Evolutionary conservation across 2,329 filamentous ascomycete genomes (phyloP), one percentile per base, ranked within the genome.

Genomic region (Furcasterigmium sp.): DNA sequence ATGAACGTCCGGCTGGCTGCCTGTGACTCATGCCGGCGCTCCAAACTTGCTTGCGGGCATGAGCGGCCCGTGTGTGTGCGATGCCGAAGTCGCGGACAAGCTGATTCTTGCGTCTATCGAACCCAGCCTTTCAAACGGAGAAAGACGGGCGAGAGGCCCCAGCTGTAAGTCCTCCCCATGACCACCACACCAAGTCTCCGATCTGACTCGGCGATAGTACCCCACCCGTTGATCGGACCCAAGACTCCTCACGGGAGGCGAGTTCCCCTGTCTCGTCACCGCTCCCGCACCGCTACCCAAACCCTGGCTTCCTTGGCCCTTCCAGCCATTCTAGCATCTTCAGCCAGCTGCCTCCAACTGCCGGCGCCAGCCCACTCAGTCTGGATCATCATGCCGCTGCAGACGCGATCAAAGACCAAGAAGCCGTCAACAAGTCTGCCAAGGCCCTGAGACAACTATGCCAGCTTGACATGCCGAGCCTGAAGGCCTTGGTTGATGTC

Each of bases 1-100:
- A 36, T 36, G 32, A 36, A 15, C 15, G 15, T 15, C 32, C 15
- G 32, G 19, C 25, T 40, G 25, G 54, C 30, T 46, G 54, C 54
- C 1, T 56, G 59, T 51, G 47, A 62, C 48, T 37, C 61, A 42
- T 48, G 63, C 51, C 35, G 62, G 49, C 30, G 40, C 8, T 46
- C 54, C 3, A 57, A 57, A 35, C 42, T 56, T 13, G 54, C 52
- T 3, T 53, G 53, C 45, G 49, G 57, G 40, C 58, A 61, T 44
- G 30, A 42, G n/a, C 36, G 46, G 34, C 56, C 57, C 6, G 49
- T 49, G 15, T 61, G 58, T 34, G 49, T 51, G 18, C 51, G 57
- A 11, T 60, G 57, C 23, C 46, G 37, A 14, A 47, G 46, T 20
- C 36, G 40, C 23, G 42, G 42, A 10, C 48, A 45, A 17, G 32